Conservation (phyloP, 768 basidiomycete species). For the Leccinum imitatum region DNA sequence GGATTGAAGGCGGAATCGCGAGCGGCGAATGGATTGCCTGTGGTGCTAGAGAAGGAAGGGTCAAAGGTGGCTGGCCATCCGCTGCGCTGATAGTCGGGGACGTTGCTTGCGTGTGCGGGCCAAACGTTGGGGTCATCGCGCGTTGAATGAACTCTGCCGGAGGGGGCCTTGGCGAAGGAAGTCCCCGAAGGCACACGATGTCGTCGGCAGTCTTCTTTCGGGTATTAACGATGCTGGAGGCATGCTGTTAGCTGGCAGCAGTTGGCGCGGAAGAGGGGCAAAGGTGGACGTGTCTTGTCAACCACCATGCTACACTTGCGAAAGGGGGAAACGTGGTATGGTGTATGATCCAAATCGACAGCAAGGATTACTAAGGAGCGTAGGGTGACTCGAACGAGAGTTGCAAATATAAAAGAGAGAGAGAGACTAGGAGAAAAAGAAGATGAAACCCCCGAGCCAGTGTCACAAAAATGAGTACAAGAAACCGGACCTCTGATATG, state of each 20-base stretch:
- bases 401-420: neutral
- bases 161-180: too few species aligned
- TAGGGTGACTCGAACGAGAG: neutral
- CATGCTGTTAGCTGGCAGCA: too few species aligned
- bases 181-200: too few species aligned
- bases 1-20: neutral
- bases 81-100: slow-evolving; percentile 43
- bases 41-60: slow-evolving; percentile 9
- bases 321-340: slow-evolving; percentile 17
- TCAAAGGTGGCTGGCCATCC: slow-evolving; percentile 24
- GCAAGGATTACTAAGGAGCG: slow-evolving; percentile 33
- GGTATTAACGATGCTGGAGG: too few species aligned
- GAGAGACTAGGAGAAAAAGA: neutral
- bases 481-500: neutral
- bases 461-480: slow-evolving; percentile 9
- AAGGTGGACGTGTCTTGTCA: too few species aligned
- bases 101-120: slow-evolving; percentile 37
- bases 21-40: neutral
- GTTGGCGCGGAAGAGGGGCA: too few species aligned
- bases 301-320: slow-evolving; percentile 19
- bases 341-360: slow-evolving; percentile 20
- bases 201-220: too few species aligned
- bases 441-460: neutral
- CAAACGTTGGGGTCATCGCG: too few species aligned
- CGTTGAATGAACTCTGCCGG: too few species aligned